Conservation (phyloP, 2,329 filamentous ascomycete genomes). For the Tolypocladium cylindrosporum region DNA sequence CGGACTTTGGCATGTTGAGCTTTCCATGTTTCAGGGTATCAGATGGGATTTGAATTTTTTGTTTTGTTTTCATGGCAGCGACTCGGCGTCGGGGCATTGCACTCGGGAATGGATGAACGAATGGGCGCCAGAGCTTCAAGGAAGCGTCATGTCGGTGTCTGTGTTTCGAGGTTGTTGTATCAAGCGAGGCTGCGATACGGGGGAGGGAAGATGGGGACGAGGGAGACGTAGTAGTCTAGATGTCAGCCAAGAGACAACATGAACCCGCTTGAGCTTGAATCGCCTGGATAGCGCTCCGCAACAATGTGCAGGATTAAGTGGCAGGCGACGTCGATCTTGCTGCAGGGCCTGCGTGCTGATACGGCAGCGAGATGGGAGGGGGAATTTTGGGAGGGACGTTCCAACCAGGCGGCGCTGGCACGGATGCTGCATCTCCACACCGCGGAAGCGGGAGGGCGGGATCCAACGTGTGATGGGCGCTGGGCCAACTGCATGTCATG, state of each 20-base stretch:
- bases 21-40: slow-evolving; percentile 1
- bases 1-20: not conserved
- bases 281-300: not conserved
- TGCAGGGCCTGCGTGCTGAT: not conserved
- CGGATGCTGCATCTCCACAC: not conserved
- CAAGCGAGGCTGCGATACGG: not conserved
- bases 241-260: not conserved
- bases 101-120: not conserved
- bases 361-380: not conserved
- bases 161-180: not conserved
- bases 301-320: not conserved
- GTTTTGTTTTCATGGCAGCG: not conserved
- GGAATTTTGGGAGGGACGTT: not conserved
- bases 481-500: not conserved
- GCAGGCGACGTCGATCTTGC: no score
- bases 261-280: not conserved
- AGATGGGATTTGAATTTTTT: not conserved
- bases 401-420: not conserved
- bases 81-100: not conserved
- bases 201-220: not conserved
- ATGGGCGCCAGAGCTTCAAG: not conserved
- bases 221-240: not conserved
- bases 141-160: not conserved
- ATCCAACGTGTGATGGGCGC: slow-evolving; percentile 5
- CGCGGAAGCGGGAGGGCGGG: slow-evolving; percentile 2